Conservation (phyloP, 140 eudicot genomes). For the Oenanthe javanica region DNA sequence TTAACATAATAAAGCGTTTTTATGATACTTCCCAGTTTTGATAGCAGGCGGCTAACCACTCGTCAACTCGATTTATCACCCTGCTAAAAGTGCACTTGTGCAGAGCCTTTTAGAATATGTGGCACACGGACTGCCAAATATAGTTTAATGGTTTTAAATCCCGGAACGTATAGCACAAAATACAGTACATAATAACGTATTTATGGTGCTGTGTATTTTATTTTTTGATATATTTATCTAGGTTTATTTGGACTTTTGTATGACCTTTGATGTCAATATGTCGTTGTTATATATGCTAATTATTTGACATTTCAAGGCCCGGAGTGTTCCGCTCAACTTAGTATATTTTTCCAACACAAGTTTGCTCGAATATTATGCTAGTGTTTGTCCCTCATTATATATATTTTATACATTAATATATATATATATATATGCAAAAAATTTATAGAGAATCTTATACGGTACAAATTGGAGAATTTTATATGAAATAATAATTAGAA, state of each 20-base stretch:
- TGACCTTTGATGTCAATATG: not conserved
- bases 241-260: not conserved
- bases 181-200: not conserved
- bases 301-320: not conserved
- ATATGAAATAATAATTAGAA: too few relatives aligned
- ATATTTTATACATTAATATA: too few relatives aligned
- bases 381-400: too few relatives aligned
- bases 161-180: not conserved
- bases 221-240: too few relatives aligned
- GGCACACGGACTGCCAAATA: not conserved
- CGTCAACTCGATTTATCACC: not conserved
- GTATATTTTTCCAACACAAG: not conserved
- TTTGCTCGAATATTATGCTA: not conserved
- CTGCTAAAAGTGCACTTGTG: not conserved
- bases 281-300: not conserved
- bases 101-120: not conserved
- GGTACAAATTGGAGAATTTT: too few relatives aligned
- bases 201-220: fast-evolving
- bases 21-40: not conserved
- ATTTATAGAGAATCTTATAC: too few relatives aligned
- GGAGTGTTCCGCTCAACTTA: not conserved
- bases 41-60: not conserved
- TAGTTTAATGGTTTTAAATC: not conserved
- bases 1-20: not conserved
- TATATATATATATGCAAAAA: too few relatives aligned